Base-by-base conservation (phyloP, 352 stramenopile genomes). In the Phytopythium chamaehyphon region DNA sequence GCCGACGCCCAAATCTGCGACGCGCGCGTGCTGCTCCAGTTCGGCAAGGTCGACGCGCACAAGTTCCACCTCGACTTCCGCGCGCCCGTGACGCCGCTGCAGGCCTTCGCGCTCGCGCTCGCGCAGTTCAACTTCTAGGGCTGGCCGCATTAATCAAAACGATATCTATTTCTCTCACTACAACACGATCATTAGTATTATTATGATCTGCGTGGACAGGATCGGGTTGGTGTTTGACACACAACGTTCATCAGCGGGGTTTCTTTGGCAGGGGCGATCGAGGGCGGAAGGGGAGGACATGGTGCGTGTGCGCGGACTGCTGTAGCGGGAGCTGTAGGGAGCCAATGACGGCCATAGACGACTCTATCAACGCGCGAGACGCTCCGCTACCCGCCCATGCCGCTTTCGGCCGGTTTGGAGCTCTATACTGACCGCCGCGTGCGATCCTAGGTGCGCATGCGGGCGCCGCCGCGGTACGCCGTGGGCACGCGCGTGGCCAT, bases 51-150 rank as follows among this genome's bases (percentile, higher is more conserved):
- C 1, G 66, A 85, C 50, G 76, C 84, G 43, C 80, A 87, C 49
- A 84, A 86, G 55, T 92, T 92, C 62, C 78, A 89, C 54, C 55
- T 92, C 40, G 81, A 92, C 51, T 92, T 90, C 47, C 66, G 75
- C 22, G 71, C 76, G 9, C 81, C 81, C 15, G 65, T 92, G 45
- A 86, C 78, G 24, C 81, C 81, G 7, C 84, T 89, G 46, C 78
- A 90, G 55, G 78, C 78, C 12, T 90, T 92, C 53, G 69, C 69
- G 16, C 63, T 83, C 38, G 76, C 77, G 1, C 50, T 90, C 15
- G 76, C 75, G 24, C 80, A 90, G 62, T 88, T 87, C 39, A 88
- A 83, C 56, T 68, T 73, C 31, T 83, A 57, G 45, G 23, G n/a
- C n/a, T n/a, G 9, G 15, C 15, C 18, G 37, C 18, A 14, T 9